These are phyloP conservation scores for Mucor sp. DNA, from an alignment of 371 early-diverging fungal genomes.

Conservation along the genomic window DNA sequence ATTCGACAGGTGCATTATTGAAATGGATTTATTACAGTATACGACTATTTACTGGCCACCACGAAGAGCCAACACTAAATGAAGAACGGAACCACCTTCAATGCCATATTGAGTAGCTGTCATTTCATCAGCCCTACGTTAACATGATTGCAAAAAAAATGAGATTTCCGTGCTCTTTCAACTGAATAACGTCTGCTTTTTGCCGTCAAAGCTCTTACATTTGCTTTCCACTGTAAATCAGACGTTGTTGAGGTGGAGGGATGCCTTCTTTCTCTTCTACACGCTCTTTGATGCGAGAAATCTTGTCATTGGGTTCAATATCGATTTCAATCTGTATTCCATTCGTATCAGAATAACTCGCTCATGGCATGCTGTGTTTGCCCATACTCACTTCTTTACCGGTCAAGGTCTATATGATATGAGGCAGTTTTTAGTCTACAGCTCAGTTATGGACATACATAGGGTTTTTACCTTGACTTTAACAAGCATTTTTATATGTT, in stretches of 20 bases:
- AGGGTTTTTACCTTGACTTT: constrained; percentile 79
- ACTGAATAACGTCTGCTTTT: no score
- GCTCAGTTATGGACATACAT: neutral
- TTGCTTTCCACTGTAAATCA: constrained; percentile 96
- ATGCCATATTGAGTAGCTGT: constrained; percentile 79
- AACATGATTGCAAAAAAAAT: no score
- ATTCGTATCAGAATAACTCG: neutral
- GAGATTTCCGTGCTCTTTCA: no score
- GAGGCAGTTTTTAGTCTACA: neutral
- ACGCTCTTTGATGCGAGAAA: constrained; percentile 90
- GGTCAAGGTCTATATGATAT: constrained; percentile 77
- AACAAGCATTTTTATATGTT: constrained; percentile 69
- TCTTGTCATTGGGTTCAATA: constrained; percentile 88
- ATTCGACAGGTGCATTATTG: neutral
- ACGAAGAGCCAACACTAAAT: constrained; percentile 97
- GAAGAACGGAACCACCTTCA: constrained; percentile 90
- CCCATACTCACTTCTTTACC: constrained; percentile 81
- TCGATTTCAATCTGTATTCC: constrained; percentile 85
- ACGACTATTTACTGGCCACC: constrained; percentile 71
- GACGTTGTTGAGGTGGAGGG: constrained; percentile 94
- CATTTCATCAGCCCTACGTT: constrained; percentile 83
- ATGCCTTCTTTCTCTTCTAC: constrained; percentile 98
- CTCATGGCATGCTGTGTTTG: neutral
- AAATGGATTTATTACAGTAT: neutral
- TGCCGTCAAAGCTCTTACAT: constrained; percentile 55